Evolutionary conservation across 371 early-diverging fungal species (phyloP).

Genomic region (Mortierella sp.): DNA sequence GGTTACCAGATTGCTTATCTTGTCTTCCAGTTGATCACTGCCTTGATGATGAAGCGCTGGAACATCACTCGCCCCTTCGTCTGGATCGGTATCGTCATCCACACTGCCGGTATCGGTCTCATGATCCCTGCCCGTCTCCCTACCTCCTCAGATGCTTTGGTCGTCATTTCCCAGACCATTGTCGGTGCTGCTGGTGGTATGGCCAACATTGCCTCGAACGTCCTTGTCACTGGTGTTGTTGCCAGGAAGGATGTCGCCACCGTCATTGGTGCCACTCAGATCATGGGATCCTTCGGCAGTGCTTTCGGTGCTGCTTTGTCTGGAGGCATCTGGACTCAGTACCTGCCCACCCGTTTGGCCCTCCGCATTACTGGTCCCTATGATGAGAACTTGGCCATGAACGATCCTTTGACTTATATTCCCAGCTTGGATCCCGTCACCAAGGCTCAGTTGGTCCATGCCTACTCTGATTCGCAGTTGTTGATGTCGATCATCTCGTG

Average conservation of each 20-base stretch:
- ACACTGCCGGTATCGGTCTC: slow-evolving; percentile 56
- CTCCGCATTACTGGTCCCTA: slow-evolving; percentile 56
- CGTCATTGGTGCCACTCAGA: slow-evolving; percentile 55
- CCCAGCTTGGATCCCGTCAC: slow-evolving; percentile 24
- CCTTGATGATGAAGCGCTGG: slow-evolving; percentile 53
- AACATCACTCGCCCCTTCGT: slow-evolving; percentile 55
- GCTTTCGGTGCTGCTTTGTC: slow-evolving; percentile 58
- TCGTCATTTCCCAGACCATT: slow-evolving; percentile 57
- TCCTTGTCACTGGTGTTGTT: slow-evolving; percentile 46
- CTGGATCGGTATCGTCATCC: slow-evolving; percentile 52
- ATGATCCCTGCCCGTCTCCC: slow-evolving; percentile 62
- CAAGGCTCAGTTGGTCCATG: slow-evolving; percentile 48
- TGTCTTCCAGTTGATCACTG: slow-evolving; percentile 47
- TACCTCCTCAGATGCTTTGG: slow-evolving; percentile 50
- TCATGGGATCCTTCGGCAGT: slow-evolving; percentile 54
- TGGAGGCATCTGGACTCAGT: slow-evolving; percentile 59
- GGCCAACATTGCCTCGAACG: slow-evolving; percentile 47
- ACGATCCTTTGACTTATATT: slow-evolving; percentile 22
- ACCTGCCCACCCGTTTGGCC: slow-evolving; percentile 52
- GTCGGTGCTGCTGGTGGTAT: slow-evolving; percentile 60
- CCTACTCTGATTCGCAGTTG: slow-evolving; percentile 53
- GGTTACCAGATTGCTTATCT: slow-evolving; percentile 57
- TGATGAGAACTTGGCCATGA: slow-evolving; percentile 38
- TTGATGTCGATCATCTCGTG: slow-evolving; percentile 55
- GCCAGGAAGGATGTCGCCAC: slow-evolving; percentile 52